These are phyloP conservation scores for Omphalea diandra DNA, from an alignment of 441 rosid genomes.

Conservation along the genomic window DNA sequence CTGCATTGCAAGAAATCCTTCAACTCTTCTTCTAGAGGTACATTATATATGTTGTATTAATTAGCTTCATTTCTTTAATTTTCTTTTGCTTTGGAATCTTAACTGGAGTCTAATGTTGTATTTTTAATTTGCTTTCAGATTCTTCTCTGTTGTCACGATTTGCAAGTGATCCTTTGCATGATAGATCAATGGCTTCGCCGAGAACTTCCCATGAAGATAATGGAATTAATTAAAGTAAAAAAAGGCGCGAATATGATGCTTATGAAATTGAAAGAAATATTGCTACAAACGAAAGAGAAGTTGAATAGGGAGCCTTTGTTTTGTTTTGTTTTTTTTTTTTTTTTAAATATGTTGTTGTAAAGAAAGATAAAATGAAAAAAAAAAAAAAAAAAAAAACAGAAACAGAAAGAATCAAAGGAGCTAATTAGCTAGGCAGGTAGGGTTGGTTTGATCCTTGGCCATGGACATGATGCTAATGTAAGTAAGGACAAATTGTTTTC, in stretches of 20 bases:
- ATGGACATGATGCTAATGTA: slow-evolving; percentile 28
- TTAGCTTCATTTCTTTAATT: background rate
- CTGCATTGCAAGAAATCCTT: slow-evolving; percentile 91
- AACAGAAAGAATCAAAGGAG: background rate
- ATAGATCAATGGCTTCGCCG: slow-evolving; percentile 32
- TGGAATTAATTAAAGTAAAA: slow-evolving; percentile 16
- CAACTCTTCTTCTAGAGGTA: slow-evolving; percentile 74
- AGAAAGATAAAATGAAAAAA: background rate
- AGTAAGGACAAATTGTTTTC: slow-evolving; percentile 17
- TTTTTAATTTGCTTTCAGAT: slow-evolving; percentile 31
- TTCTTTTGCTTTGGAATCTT: too few species aligned
- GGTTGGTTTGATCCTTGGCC: slow-evolving; percentile 9
- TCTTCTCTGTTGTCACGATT: slow-evolving; percentile 44
- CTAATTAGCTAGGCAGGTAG: slow-evolving; percentile 8
- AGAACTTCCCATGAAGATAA: slow-evolving; percentile 34
- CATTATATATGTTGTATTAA: background rate
- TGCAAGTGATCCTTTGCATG: slow-evolving; percentile 44
- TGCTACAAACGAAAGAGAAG: slow-evolving; percentile 23
- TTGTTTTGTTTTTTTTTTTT: too few species aligned
- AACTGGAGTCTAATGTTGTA: too few species aligned
- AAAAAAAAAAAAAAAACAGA: background rate
- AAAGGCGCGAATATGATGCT: slow-evolving; percentile 12
- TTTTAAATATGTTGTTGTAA: slow-evolving; percentile 22
- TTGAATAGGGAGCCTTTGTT: background rate
- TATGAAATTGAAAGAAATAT: slow-evolving; percentile 16